phyloP scores from a whole-genome alignment of 1,284 basidiomycete species.

The Pholiota adiposa region DNA sequence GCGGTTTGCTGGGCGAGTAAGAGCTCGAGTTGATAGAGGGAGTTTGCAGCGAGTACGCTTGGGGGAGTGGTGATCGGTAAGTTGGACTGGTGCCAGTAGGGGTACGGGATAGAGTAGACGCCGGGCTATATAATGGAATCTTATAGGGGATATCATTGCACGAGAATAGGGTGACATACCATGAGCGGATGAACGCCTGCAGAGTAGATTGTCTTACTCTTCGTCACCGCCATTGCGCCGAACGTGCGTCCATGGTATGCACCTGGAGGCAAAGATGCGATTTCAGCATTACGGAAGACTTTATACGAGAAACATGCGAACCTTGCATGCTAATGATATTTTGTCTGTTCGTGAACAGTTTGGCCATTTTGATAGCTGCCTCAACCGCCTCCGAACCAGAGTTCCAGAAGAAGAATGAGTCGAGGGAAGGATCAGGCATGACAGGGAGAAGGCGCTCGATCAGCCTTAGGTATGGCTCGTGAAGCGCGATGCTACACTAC shows the following conservation, averaged over 20 bases:
- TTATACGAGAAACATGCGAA: conserved; percentile 23
- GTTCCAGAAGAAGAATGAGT: conserved; percentile 97
- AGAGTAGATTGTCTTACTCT: conserved; percentile 90
- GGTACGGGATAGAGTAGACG: conserved; percentile 83
- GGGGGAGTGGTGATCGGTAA: conserved; percentile 64
- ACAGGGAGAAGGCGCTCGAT: conserved; percentile 79
- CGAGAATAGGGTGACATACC: conserved; percentile 48
- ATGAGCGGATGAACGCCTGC: conserved; percentile 82
- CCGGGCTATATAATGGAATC: conserved; percentile 62
- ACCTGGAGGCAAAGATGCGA: conserved; percentile 42
- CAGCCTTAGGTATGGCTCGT: conserved; percentile 77
- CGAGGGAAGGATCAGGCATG: conserved; percentile 86
- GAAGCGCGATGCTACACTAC: conserved; percentile 81
- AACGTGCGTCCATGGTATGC: conserved; percentile 88
- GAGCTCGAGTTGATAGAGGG: conserved; percentile 84
- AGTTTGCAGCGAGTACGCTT: conserved; percentile 68
- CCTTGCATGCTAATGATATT: conserved; percentile 93
- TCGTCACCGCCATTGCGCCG: conserved; percentile 87
- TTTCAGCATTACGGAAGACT: not conserved
- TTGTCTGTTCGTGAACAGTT: conserved; percentile 76
- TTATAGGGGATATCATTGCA: not conserved
- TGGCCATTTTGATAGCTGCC: conserved; percentile 81
- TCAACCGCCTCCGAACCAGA: conserved; percentile 93
- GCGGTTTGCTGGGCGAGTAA: conserved; percentile 85
- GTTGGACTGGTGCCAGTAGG: conserved; percentile 92